A percentile compares a stretch with the other conserved stretches of the same genome.
phyloP scores from a whole-genome alignment of 371 early-diverging fungal genomes.

The Lichtheimia ornata region DNA sequence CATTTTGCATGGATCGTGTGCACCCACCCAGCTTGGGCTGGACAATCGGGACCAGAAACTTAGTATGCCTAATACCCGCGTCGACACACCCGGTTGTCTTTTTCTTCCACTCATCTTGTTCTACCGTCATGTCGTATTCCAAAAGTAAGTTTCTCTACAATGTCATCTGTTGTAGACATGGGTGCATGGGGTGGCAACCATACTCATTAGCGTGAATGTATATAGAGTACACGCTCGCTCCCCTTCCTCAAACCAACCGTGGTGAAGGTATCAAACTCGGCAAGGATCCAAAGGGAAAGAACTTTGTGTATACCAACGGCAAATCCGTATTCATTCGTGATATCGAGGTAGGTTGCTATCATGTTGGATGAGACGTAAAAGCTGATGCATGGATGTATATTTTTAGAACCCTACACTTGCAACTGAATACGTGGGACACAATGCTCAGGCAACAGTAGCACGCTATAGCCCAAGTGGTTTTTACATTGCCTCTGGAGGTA shows the following conservation, averaged over 20 bases:
- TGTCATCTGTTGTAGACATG: neutral
- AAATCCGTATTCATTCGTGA: conserved; percentile 86
- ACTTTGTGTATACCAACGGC: conserved; percentile 90
- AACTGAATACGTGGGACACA: conserved; percentile 86
- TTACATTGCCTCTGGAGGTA: conserved; percentile 95
- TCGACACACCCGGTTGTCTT: neutral
- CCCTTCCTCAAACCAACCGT: conserved; percentile 78
- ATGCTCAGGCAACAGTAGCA: conserved; percentile 79
- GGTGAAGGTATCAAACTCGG: conserved; percentile 83
- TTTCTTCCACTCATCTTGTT: neutral
- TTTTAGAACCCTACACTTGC: conserved; percentile 78
- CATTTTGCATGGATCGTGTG: no score
- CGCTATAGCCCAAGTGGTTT: conserved; percentile 90
- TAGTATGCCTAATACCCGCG: no score
- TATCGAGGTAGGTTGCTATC: conserved; percentile 59
- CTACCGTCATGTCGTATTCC: neutral
- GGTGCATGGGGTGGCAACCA: neutral
- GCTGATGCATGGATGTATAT: neutral
- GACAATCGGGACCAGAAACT: no score
- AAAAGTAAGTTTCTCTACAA: neutral
- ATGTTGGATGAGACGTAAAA: neutral
- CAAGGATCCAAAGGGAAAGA: conserved; percentile 84
- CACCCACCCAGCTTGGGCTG: no score
- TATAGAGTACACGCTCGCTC: conserved; percentile 72
- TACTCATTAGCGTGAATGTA: neutral